Base-by-base conservation (phyloP, 306 rosid species). In the Medicago ruthenica region DNA sequence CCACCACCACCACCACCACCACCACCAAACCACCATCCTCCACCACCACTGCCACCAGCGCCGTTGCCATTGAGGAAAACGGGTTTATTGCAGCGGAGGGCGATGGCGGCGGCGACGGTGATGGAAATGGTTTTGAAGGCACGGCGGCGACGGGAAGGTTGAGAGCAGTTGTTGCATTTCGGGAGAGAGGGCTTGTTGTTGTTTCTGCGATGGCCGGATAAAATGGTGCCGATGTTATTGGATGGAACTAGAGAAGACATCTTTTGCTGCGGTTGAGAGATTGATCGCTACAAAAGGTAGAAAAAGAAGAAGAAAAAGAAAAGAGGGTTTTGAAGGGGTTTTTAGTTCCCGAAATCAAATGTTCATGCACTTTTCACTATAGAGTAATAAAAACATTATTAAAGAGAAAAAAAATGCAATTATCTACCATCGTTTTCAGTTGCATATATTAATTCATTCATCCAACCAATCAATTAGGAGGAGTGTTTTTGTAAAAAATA, bases 241-340 rank as follows among this genome's bases (percentile, higher is more conserved):
- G 93, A 79, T 53, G 96, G 87, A 18, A 89, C 60, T 68, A 86
- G 77, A 74, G 96, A 84, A 58, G 92, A 83, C 91, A 88, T 86
- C 20, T 1, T 54, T 27, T 27, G 31, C 37, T 27, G 31, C 37
- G 3, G 22, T 37, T 64, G 27, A 0, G 57, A 40, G 11, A 6
- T 15, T 9, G 17, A 17, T 9, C n/a, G 5, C n/a, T 41, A 18
- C 34, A 9, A 5, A 18, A 9, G 45, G 0, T 10, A 42, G 61
- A 13, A 6, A 16, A 0, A 55, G 74, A 71, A 31, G 74, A 9
- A 11, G 8, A 4, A 24, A 17, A 58, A 12, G 12, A 9, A 15
- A n/a, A 27, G 14, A 76, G 76, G 83, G 76, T 85, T 85, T 85
- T 81, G 64, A 44, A 16, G 58, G 85, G 85, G 85, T 84, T 84